Evolutionary conservation across 306 rosid species (phyloP), one percentile per base, ranked within the genome.

Genomic region (Heteromeles arbutifolia): DNA sequence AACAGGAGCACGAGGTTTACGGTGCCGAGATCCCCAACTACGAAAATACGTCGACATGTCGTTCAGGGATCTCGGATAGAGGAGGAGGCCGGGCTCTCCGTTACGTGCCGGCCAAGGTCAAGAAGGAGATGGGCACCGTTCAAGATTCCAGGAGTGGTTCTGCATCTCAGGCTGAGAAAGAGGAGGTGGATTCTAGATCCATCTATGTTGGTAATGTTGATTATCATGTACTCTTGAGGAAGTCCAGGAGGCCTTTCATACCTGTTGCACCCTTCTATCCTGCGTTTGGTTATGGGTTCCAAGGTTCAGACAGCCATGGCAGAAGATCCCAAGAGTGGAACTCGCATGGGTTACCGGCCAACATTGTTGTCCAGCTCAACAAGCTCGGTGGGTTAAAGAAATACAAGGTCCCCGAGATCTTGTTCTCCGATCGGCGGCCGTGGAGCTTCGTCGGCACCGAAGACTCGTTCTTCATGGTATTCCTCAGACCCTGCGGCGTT

Each of bases 141-240:
- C 99, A 90, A 95, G 96, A 95, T 90, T 80, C 97, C 37, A 69
- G 93, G 18, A 82, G 97, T 50, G 59, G 91, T 71, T 86, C 99
- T 78, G 97, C 88, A 45, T 86, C 85, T 68, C 97, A 89, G 80
- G 97, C 97, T 86, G 97, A 95, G 65, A 95, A 95, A 88, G 99
- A 92, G 87, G 99, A 95, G 87, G 97, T 92, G 81, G 98, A 94
- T 90, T 17, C 93, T 54, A 87, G 96, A 75, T 94, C 98, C 21
- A 92, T 95, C 82, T 95, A 95, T 77, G 97, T 95, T 81, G 99
- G 97, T 59, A 95, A 95, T 88, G 99, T 95, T 69, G 97, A 95
- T 84, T 95, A 95, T 80, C 91, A 29, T 95, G 99, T 74, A 90
- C 97, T 1, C 99, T 97, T 72, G 99, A 95, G 84, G 99, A 95